Conservation (phyloP, 2,329 filamentous ascomycete species). For the Aspergillus proliferans region DNA sequence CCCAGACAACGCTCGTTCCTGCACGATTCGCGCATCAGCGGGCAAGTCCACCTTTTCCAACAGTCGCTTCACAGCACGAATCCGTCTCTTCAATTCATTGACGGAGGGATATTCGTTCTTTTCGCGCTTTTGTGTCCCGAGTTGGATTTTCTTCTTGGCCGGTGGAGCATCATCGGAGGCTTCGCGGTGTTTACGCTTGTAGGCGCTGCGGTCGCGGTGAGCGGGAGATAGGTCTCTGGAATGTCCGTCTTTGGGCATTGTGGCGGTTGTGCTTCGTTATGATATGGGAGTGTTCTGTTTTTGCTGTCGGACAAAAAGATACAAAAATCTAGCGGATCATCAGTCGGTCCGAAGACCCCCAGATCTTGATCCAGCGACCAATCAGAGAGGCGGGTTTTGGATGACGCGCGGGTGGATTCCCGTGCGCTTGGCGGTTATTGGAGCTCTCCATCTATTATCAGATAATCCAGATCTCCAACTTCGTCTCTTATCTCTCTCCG, state of each 20-base stretch:
- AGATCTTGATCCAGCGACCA: constrained; percentile 18
- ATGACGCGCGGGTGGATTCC: constrained; percentile 8
- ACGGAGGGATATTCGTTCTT: constrained; percentile 31
- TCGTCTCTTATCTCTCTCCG: too few species aligned
- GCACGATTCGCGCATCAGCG: constrained; percentile 50
- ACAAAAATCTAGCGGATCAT: constrained; percentile 22
- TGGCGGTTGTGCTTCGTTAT: not conserved
- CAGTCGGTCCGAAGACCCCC: constrained; percentile 23
- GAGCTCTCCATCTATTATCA: not conserved
- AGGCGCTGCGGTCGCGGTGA: constrained; percentile 15
- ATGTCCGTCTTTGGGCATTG: constrained; percentile 10
- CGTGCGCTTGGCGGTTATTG: not conserved
- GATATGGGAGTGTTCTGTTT: not conserved
- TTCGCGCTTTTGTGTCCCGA: constrained; percentile 11
- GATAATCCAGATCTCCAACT: too few species aligned
- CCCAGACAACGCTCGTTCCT: constrained; percentile 54
- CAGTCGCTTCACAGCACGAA: constrained; percentile 51
- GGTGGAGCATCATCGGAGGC: constrained; percentile 19
- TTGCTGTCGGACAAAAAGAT: constrained; percentile 4
- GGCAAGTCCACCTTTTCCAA: constrained; percentile 47
- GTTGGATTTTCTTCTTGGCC: constrained; percentile 23
- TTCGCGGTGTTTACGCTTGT: constrained; percentile 27
- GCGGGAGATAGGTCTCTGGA: constrained; percentile 5
- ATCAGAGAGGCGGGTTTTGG: constrained; percentile 14
- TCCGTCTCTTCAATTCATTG: constrained; percentile 50